Conservation (phyloP, 208 protist species). For the Zelonia costaricensis region DNA sequence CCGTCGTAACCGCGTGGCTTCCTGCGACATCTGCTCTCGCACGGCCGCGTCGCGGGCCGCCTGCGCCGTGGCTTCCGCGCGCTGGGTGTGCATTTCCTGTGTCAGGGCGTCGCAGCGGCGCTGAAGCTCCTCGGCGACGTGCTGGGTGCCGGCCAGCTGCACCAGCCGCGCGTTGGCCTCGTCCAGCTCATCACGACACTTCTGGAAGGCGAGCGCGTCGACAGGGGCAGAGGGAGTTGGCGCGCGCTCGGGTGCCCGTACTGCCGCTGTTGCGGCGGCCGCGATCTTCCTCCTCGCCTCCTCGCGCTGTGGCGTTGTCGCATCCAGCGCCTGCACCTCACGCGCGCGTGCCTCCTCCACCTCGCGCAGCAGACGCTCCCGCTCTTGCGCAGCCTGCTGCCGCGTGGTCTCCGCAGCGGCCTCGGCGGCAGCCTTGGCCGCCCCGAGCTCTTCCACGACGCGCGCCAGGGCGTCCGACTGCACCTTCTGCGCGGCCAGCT, state of each 20-base stretch:
- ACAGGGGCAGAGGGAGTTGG: too few relatives aligned
- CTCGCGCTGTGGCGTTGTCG: too few relatives aligned
- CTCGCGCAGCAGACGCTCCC: conserved; percentile 15
- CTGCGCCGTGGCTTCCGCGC: conserved; percentile 3
- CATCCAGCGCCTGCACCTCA: conserved; percentile 1
- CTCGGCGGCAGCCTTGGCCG: conserved; percentile 21
- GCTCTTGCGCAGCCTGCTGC: conserved; percentile 13
- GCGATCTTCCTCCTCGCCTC: not conserved
- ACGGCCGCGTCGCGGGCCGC: conserved; percentile 1
- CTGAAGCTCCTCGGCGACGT: conserved; percentile 27
- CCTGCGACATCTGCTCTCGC: conserved; percentile 1
- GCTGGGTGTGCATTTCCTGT: conserved; percentile 3
- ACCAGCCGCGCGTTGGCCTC: conserved; percentile 18
- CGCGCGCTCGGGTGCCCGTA: not conserved
- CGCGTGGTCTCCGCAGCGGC: conserved; percentile 11
- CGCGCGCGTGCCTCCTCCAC: conserved; percentile 15
- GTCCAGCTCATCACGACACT: conserved; percentile 21
- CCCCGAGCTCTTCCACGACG: conserved; percentile 23
- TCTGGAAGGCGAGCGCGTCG: too few relatives aligned
- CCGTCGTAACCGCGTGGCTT: conserved; percentile 9
- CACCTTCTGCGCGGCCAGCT: conserved; percentile 36
- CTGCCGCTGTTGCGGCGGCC: not conserved
- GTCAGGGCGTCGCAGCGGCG: conserved; percentile 23
- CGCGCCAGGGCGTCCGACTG: conserved; percentile 31
- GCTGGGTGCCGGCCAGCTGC: conserved; percentile 17